phyloP scores from a whole-genome alignment of 345 rosid genomes.

The Acer campestre region DNA sequence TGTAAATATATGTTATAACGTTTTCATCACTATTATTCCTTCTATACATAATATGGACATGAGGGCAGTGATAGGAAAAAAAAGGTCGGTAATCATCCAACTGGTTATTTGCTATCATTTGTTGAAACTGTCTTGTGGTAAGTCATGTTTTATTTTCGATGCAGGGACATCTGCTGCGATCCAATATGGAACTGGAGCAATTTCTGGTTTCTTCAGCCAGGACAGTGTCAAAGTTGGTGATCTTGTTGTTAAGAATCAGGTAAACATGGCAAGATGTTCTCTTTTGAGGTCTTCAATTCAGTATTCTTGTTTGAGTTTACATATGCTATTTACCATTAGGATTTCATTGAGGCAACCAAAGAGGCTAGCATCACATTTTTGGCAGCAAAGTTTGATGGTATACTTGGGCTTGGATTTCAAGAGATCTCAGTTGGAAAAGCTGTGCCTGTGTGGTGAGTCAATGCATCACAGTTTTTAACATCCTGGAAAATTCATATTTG shows the following conservation, averaged over 20 bases:
- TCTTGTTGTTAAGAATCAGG: conserved; percentile 65
- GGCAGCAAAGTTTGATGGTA: conserved; percentile 91
- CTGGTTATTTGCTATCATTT: not conserved
- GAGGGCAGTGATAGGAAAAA: not conserved
- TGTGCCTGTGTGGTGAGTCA: conserved; percentile 75
- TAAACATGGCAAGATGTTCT: conserved; percentile 12
- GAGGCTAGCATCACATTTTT: conserved; percentile 88
- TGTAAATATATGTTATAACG: not conserved
- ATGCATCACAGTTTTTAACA: conserved; percentile 18
- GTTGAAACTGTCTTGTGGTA: not conserved
- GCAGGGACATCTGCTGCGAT: conserved; percentile 82
- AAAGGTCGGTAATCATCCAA: not conserved
- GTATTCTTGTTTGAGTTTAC: not conserved
- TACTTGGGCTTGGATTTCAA: conserved; percentile 92
- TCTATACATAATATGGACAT: not conserved
- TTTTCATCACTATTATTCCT: not conserved
- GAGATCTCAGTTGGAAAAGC: conserved; percentile 84
- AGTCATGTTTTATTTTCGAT: conserved; percentile 14
- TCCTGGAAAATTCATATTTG: not conserved
- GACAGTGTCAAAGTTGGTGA: conserved; percentile 66
- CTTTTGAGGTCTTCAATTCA: conserved; percentile 12
- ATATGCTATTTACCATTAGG: conserved; percentile 41
- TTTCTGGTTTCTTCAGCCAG: conserved; percentile 63
- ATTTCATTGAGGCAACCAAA: conserved; percentile 88
- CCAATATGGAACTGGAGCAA: conserved; percentile 74